phyloP scores from a whole-genome alignment of 495 filamentous ascomycete genomes.

The Lasiosphaeria miniovina region DNA sequence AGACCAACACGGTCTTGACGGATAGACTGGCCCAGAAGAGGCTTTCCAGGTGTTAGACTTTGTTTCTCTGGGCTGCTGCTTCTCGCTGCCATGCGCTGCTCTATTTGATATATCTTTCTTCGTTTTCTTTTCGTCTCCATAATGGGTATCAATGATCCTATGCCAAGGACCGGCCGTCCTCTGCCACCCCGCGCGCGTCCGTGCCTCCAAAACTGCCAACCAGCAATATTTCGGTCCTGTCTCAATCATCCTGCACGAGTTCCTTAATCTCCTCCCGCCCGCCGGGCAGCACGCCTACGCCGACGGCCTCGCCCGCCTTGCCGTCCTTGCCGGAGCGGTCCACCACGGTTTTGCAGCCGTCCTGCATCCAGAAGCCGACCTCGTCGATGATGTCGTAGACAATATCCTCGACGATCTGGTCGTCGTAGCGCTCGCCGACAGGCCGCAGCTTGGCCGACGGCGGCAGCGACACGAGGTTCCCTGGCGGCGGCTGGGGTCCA shows the following conservation, averaged over 20 bases:
- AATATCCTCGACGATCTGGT: slow-evolving; percentile 94
- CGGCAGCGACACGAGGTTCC: background rate
- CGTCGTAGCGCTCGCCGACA: slow-evolving; percentile 78
- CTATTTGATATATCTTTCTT: too few species aligned
- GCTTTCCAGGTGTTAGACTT: too few species aligned
- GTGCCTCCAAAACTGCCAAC: background rate
- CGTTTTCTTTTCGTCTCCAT: too few species aligned
- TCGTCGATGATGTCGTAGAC: slow-evolving; percentile 91
- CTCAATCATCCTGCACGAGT: slow-evolving; percentile 60
- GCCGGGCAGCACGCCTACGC: slow-evolving; percentile 27
- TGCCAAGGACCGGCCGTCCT: background rate
- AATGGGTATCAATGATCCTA: too few species aligned
- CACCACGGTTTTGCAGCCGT: slow-evolving; percentile 48
- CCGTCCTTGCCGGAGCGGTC: slow-evolving; percentile 39
- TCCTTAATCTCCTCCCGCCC: slow-evolving; percentile 58
- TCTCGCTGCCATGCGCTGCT: too few species aligned
- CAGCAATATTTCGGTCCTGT: background rate
- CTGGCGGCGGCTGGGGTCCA: slow-evolving; percentile 9
- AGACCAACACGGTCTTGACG: too few species aligned
- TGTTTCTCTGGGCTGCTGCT: too few species aligned
- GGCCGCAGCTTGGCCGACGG: slow-evolving; percentile 41
- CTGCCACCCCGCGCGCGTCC: background rate
- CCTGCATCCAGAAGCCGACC: slow-evolving; percentile 73
- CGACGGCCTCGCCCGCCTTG: slow-evolving; percentile 39
- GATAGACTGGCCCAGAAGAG: too few species aligned